Conservation (phyloP, 441 rosid genomes). For the Adansonia grandidieri region DNA sequence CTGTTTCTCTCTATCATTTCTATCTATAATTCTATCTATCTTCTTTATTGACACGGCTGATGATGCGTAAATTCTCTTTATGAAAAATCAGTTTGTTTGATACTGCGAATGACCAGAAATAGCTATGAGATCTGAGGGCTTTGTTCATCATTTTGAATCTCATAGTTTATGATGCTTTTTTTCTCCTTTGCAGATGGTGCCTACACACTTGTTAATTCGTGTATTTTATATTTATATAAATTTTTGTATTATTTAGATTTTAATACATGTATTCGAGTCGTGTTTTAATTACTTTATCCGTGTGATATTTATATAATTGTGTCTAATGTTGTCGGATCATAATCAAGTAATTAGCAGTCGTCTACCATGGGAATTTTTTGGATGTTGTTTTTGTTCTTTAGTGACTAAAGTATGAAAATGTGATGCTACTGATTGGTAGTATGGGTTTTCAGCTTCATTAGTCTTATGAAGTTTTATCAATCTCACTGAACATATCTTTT, state of each 20-base stretch:
- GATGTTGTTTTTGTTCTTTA: background rate
- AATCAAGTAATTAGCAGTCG: background rate
- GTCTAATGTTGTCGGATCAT: no score
- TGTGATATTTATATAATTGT: no score
- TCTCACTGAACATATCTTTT: background rate
- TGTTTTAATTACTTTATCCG: no score
- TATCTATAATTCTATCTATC: background rate
- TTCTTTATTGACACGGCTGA: conserved; percentile 12
- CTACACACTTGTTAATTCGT: no score
- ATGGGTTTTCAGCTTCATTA: background rate
- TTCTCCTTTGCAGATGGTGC: background rate
- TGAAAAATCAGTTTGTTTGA: conserved; percentile 22
- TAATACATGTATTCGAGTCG: no score
- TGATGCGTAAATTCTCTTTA: conserved; percentile 33
- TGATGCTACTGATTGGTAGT: background rate
- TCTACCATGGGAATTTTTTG: background rate
- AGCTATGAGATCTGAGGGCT: conserved; percentile 63
- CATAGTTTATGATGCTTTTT: background rate
- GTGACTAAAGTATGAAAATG: background rate
- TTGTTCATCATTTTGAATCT: background rate
- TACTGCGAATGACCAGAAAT: conserved; percentile 37
- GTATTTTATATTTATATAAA: no score
- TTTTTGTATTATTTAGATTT: no score
- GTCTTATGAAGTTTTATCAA: background rate
- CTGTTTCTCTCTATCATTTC: no score